These are phyloP conservation scores for Eremochloa ophiuroides DNA, from an alignment of 176 grass and related monocot genomes.

Conservation along the genomic window DNA sequence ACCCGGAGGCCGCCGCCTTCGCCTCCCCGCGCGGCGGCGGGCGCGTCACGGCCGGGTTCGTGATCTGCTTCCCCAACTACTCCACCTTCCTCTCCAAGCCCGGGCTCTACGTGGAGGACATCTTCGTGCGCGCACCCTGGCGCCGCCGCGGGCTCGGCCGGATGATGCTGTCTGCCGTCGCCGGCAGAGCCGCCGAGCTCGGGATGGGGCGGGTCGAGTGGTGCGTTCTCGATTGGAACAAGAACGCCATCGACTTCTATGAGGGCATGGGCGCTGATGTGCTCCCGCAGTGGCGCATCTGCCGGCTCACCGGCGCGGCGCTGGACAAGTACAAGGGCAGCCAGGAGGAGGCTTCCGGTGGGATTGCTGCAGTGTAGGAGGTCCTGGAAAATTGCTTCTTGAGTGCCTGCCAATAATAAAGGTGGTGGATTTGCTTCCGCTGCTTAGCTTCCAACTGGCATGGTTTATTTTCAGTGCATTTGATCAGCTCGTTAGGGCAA, in stretches of 20 bases:
- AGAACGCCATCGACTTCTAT: conserved; percentile 86
- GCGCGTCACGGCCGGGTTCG: conserved; percentile 43
- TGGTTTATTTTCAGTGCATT: conserved; percentile 5
- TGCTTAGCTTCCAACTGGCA: not conserved
- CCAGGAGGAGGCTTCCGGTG: conserved; percentile 1
- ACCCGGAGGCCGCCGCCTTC: conserved; percentile 48
- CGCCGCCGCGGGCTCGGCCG: conserved; percentile 67
- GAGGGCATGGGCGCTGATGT: conserved; percentile 89
- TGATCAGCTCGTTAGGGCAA: not conserved
- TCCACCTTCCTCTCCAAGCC: conserved; percentile 64
- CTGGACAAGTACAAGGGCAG: conserved; percentile 52
- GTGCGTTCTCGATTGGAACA: conserved; percentile 91
- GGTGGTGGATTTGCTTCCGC: not conserved
- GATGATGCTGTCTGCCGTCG: conserved; percentile 78
- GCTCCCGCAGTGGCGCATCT: conserved; percentile 87
- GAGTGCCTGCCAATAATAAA: conserved; percentile 28
- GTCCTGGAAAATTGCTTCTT: not conserved
- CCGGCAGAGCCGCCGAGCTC: conserved; percentile 53
- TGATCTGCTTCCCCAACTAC: conserved; percentile 78
- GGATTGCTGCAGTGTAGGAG: not conserved
- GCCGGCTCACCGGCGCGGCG: conserved; percentile 50
- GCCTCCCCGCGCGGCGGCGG: conserved; percentile 35
- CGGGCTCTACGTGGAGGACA: conserved; percentile 54
- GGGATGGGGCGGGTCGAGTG: conserved; percentile 92
- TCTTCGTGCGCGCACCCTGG: conserved; percentile 83